These are phyloP conservation scores for Cladosporium austrohemisphaericum DNA, from an alignment of 2,329 filamentous ascomycete species.

Conservation along the genomic window DNA sequence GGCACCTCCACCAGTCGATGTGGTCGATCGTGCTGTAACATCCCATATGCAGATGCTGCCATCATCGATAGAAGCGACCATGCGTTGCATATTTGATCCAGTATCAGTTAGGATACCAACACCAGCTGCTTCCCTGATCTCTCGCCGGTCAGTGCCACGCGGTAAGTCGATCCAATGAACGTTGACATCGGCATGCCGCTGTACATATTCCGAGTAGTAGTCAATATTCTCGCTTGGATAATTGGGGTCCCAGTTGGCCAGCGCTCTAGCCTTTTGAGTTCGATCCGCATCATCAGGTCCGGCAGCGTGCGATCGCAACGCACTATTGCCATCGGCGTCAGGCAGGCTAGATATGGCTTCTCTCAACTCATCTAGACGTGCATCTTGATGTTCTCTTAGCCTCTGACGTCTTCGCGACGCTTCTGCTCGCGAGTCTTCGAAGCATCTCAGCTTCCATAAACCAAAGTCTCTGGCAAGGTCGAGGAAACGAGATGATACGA, in stretches of 20 bases:
- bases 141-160: constrained; percentile 37
- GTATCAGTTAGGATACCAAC: constrained; percentile 62
- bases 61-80: constrained; percentile 77
- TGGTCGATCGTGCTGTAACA: constrained; percentile 23
- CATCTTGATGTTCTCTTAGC: constrained; percentile 37
- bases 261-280: constrained; percentile 47
- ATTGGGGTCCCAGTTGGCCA: constrained; percentile 79
- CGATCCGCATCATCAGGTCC: constrained; percentile 21
- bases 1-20: constrained; percentile 39
- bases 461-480: constrained; percentile 67
- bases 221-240: constrained; percentile 68
- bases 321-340: neutral
- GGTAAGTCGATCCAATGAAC: constrained; percentile 74
- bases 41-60: constrained; percentile 89
- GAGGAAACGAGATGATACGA: constrained; percentile 64
- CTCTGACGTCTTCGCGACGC: constrained; percentile 55
- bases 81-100: constrained; percentile 54
- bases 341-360: constrained; percentile 35
- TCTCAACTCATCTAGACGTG: constrained; percentile 41
- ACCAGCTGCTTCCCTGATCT: constrained; percentile 65
- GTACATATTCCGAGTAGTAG: constrained; percentile 88
- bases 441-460: constrained; percentile 73
- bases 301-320: neutral
- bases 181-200: constrained; percentile 69
- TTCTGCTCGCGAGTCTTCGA: constrained; percentile 65